phyloP scores from a whole-genome alignment of 306 rosid species.

The Lotus japonicus region DNA sequence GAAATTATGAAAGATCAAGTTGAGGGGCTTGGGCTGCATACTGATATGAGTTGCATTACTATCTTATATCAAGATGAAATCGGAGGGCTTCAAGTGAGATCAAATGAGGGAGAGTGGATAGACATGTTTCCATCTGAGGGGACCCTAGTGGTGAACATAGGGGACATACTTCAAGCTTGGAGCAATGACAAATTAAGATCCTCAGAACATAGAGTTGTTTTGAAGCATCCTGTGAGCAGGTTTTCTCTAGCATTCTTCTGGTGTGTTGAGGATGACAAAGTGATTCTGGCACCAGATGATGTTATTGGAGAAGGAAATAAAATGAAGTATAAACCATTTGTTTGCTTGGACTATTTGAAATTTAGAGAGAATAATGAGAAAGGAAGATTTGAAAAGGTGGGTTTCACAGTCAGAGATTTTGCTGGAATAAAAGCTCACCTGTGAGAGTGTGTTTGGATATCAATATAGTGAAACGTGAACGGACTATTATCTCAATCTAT shows the following conservation, averaged over 20 bases:
- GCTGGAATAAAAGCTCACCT: constrained; percentile 45
- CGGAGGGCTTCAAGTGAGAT: constrained; percentile 77
- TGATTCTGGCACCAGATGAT: constrained; percentile 58
- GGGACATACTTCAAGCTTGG: constrained; percentile 90
- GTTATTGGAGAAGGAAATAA: constrained; percentile 52
- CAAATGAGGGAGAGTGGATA: constrained; percentile 59
- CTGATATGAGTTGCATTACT: constrained; percentile 77
- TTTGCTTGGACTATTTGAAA: constrained; percentile 61
- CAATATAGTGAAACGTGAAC: no score
- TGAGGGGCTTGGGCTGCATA: constrained; percentile 82
- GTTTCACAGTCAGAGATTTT: constrained; percentile 75
- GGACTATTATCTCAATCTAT: no score
- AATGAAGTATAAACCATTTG: constrained; percentile 55
- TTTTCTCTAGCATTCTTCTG: constrained; percentile 81
- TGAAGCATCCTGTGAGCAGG: constrained; percentile 43
- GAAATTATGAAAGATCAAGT: constrained; percentile 31
- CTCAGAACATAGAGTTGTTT: constrained; percentile 69
- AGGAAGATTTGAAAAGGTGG: constrained; percentile 81
- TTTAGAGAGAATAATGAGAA: constrained; percentile 68
- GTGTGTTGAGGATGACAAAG: constrained; percentile 73
- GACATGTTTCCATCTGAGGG: constrained; percentile 62
- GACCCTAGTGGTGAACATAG: constrained; percentile 67
- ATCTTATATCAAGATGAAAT: constrained; percentile 55
- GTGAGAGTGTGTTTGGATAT: not conserved
- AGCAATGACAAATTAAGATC: constrained; percentile 73